These are phyloP conservation scores for Blumeria graminis DNA, from an alignment of 2,329 filamentous ascomycete species.

Conservation along the genomic window DNA sequence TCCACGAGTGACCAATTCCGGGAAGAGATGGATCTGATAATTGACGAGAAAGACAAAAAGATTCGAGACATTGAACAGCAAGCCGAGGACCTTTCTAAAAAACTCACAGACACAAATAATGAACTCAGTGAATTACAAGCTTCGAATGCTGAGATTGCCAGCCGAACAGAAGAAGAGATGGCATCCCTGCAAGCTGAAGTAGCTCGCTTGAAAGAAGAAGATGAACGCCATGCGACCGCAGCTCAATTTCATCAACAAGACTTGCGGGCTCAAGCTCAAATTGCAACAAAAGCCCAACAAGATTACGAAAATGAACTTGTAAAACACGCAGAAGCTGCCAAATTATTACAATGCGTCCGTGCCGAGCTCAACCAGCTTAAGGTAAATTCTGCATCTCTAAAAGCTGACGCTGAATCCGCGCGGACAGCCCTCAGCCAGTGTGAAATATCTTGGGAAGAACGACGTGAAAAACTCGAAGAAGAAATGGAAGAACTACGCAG, in stretches of 20 bases:
- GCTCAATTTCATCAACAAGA: constrained; percentile 76
- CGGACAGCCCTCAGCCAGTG: constrained; percentile 56
- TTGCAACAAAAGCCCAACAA: constrained; percentile 77
- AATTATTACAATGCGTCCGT: constrained; percentile 55
- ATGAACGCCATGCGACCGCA: constrained; percentile 54
- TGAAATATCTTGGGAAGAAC: constrained; percentile 71
- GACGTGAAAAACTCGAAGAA: constrained; percentile 55
- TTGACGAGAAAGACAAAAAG: constrained; percentile 54
- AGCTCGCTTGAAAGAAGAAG: constrained; percentile 57
- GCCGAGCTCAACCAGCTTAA: constrained; percentile 62
- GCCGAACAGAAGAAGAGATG: constrained; percentile 62
- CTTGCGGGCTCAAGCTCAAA: constrained; percentile 76
- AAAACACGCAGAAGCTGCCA: constrained; percentile 89
- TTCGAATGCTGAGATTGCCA: constrained; percentile 50
- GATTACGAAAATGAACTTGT: constrained; percentile 87
- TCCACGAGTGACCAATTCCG: constrained; percentile 66
- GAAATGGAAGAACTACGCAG: constrained; percentile 60
- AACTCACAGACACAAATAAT: constrained; percentile 58
- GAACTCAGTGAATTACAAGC: constrained; percentile 63
- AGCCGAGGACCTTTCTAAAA: constrained; percentile 58
- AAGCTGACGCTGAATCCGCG: constrained; percentile 65
- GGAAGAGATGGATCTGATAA: constrained; percentile 56
- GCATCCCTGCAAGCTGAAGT: constrained; percentile 55
- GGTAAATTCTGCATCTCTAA: constrained; percentile 49
- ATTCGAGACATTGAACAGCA: constrained; percentile 66